phyloP scores from a whole-genome alignment of 805 yeast genomes.

The Cyberlindnera xishuangbannaensis region DNA sequence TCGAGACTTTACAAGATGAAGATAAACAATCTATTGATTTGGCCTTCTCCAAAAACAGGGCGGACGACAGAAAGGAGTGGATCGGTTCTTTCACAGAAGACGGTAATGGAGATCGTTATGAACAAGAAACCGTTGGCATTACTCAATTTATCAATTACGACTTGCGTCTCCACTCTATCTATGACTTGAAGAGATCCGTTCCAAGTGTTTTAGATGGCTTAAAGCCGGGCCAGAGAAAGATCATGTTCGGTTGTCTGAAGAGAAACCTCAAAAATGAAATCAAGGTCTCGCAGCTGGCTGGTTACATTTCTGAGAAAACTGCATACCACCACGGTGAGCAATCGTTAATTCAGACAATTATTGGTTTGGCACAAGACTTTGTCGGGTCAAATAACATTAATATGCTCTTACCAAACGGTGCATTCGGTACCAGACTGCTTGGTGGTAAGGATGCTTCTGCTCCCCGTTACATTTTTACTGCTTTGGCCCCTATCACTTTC shows the following conservation, averaged over 20 bases:
- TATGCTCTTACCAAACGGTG: constrained; percentile 83
- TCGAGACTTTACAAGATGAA: constrained; percentile 72
- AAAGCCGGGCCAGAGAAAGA: constrained; percentile 96
- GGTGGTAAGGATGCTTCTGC: constrained; percentile 99
- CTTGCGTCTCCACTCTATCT: constrained; percentile 90
- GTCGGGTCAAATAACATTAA: constrained; percentile 90
- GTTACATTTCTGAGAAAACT: constrained; percentile 82
- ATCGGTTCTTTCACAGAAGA: constrained; percentile 91
- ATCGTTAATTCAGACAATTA: constrained; percentile 81
- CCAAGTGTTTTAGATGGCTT: constrained; percentile 93
- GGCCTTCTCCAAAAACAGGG: constrained; percentile 91
- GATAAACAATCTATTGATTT: constrained; percentile 79
- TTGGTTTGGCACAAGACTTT: constrained; percentile 92
- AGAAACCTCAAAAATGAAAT: constrained; percentile 71
- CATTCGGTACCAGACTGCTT: constrained; percentile 90
- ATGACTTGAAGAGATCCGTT: constrained; percentile 92
- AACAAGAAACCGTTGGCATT: constrained; percentile 57
- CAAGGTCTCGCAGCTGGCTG: constrained; percentile 87
- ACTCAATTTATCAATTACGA: constrained; percentile 93
- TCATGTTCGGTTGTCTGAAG: constrained; percentile 81
- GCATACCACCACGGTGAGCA: constrained; percentile 95
- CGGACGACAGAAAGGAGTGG: constrained; percentile 98
- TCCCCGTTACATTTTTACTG: constrained; percentile 91
- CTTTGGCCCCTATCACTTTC: constrained; percentile 68
- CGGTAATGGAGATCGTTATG: constrained; percentile 39